phyloP scores from a whole-genome alignment of 1,284 basidiomycete species.

The Cutaneotrichosporon dermatis region DNA sequence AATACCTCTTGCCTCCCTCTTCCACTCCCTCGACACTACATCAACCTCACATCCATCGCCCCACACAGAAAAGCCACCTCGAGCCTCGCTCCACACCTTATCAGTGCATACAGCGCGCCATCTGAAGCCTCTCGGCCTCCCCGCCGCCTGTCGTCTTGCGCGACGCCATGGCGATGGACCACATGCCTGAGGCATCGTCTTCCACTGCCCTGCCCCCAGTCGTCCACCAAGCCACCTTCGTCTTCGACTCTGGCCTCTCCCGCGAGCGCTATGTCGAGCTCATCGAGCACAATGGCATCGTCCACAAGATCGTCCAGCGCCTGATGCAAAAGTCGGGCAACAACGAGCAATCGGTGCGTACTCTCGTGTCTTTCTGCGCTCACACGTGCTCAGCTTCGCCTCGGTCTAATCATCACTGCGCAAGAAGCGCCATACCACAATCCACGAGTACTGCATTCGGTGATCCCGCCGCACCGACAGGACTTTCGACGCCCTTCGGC shows the following conservation, averaged over 20 bases:
- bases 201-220: slow-evolving; percentile 20
- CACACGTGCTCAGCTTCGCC: slow-evolving; percentile 10
- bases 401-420: slow-evolving; percentile 20
- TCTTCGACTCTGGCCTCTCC: slow-evolving; percentile 37
- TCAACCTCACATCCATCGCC: no score
- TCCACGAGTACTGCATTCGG: slow-evolving; percentile 16
- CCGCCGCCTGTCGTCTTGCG: not conserved
- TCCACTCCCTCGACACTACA: no score
- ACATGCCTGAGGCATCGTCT: slow-evolving; percentile 35
- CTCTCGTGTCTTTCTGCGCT: not conserved
- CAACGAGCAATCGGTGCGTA: slow-evolving; percentile 28
- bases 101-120: not conserved
- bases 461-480: slow-evolving; percentile 17
- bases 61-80: no score
- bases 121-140: not conserved
- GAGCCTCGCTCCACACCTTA: not conserved
- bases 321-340: slow-evolving; percentile 43
- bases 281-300: slow-evolving; percentile 35
- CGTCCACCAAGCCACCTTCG: slow-evolving; percentile 32
- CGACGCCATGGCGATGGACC: slow-evolving; percentile 16
- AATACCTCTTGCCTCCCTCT: no score
- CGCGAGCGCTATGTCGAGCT: slow-evolving; percentile 34
- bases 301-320: slow-evolving; percentile 39
- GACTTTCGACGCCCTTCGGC: slow-evolving; percentile 28
- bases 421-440: slow-evolving; percentile 19